phyloP scores from a whole-genome alignment of 2,329 filamentous ascomycete genomes.

The Fusarium sp. region DNA sequence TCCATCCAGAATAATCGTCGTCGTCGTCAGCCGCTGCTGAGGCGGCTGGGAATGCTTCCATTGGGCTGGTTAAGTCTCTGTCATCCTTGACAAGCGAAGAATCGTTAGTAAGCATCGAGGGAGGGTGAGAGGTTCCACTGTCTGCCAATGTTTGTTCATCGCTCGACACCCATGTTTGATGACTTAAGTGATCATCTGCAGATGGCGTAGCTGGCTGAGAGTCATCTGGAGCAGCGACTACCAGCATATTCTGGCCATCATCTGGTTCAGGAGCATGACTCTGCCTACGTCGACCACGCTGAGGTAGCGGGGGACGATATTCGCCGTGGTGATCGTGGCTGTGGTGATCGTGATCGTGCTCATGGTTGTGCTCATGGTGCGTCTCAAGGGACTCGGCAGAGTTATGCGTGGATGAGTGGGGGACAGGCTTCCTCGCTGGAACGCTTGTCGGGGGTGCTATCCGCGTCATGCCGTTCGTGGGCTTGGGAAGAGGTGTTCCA shows the following conservation, averaged over 20 bases:
- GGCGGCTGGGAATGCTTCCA: slow-evolving; percentile 39
- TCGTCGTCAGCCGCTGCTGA: slow-evolving; percentile 49
- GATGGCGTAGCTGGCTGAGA: slow-evolving; percentile 71
- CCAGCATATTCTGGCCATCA: slow-evolving; percentile 69
- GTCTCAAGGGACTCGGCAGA: slow-evolving; percentile 46
- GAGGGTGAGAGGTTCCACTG: slow-evolving; percentile 34
- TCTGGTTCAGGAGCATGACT: slow-evolving; percentile 55
- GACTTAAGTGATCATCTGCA: slow-evolving; percentile 53
- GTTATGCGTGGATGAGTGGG: slow-evolving; percentile 52
- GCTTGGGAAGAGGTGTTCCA: slow-evolving; percentile 80
- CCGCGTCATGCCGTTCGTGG: slow-evolving; percentile 73
- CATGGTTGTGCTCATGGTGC: slow-evolving; percentile 51
- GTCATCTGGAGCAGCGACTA: slow-evolving; percentile 76
- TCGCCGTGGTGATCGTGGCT: slow-evolving; percentile 35
- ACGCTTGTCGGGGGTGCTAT: slow-evolving; percentile 68
- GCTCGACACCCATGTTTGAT: slow-evolving; percentile 37
- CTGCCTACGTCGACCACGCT: slow-evolving; percentile 57
- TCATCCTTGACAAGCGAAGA: slow-evolving; percentile 32
- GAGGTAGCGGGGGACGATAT: slow-evolving; percentile 52
- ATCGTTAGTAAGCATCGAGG: slow-evolving; percentile 21
- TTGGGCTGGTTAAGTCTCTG: slow-evolving; percentile 5
- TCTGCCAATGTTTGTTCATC: slow-evolving; percentile 34
- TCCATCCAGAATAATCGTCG: slow-evolving; percentile 57
- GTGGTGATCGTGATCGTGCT: slow-evolving; percentile 46
- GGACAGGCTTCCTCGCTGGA: slow-evolving; percentile 76